phyloP scores from a whole-genome alignment of 2,329 filamentous ascomycete genomes.

The Phialemoniopsis sp. region DNA sequence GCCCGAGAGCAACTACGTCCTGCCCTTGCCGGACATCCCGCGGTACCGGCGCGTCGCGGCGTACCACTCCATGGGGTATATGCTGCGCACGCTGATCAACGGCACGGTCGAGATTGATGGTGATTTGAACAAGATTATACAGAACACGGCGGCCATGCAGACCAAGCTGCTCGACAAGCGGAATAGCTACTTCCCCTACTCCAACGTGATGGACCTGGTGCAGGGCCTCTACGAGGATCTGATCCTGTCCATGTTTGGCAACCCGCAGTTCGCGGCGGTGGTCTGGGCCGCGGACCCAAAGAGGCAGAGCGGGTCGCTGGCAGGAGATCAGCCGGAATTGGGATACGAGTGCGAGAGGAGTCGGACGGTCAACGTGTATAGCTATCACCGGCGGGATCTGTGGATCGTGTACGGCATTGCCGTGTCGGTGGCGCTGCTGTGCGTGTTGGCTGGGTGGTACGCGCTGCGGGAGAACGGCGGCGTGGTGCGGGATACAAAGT shows the following conservation, averaged over 20 bases:
- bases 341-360: conserved; percentile 24
- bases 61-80: conserved; percentile 27
- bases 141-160: conserved; percentile 28
- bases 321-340: conserved; percentile 4
- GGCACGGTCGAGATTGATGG: conserved; percentile 22
- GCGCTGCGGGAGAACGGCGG: conserved; percentile 27
- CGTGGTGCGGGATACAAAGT: conserved; percentile 27
- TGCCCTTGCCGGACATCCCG: conserved; percentile 15
- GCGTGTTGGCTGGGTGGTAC: conserved; percentile 24
- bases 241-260: conserved; percentile 26
- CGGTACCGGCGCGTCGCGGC: conserved; percentile 24
- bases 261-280: conserved; percentile 27
- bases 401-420: conserved; percentile 23
- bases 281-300: conserved; percentile 25
- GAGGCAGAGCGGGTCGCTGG: conserved; percentile 16
- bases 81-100: conserved; percentile 24
- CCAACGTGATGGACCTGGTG: conserved; percentile 19
- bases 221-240: conserved; percentile 30
- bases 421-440: conserved; percentile 12
- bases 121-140: conserved; percentile 17
- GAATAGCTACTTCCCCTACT: conserved; percentile 22
- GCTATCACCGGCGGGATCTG: conserved; percentile 24
- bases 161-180: conserved; percentile 33
- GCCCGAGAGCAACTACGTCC: conserved; percentile 24
- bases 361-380: conserved; percentile 25